phyloP scores from a whole-genome alignment of 2,329 filamentous ascomycete genomes.

The Nemania abortiva region DNA sequence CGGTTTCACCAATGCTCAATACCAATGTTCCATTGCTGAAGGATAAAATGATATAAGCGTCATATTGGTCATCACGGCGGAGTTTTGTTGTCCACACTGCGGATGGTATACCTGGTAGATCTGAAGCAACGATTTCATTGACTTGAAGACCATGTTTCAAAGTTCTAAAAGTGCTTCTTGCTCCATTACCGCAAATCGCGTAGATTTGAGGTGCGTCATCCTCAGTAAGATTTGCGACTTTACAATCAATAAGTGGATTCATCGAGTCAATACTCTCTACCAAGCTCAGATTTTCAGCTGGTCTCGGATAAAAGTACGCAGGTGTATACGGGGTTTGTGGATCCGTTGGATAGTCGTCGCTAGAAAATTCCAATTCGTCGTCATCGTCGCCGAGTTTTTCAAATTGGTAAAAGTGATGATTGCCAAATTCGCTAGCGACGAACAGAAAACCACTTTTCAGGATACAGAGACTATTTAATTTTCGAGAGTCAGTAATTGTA shows the following conservation, averaged over 20 bases:
- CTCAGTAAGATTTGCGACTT: conserved; percentile 88
- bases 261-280: conserved; percentile 89
- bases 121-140: conserved; percentile 94
- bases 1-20: conserved; percentile 94
- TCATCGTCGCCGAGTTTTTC: conserved; percentile 97
- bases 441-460: conserved; percentile 96
- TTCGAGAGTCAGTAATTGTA: conserved; percentile 6
- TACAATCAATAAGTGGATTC: conserved; percentile 91
- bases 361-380: conserved; percentile 86
- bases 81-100: conserved; percentile 97
- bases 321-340: conserved; percentile 78
- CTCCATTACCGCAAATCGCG: conserved; percentile 87
- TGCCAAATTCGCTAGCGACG: conserved; percentile 90
- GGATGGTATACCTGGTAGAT: conserved; percentile 87
- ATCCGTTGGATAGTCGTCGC: conserved; percentile 84
- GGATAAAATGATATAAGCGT: conserved; percentile 95
- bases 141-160: conserved; percentile 94
- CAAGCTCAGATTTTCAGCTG: conserved; percentile 83
- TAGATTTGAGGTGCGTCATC: conserved; percentile 98
- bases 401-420: conserved; percentile 96
- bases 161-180: conserved; percentile 89
- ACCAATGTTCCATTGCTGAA: conserved; percentile 92
- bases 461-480: conserved; percentile 75
- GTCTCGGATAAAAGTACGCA: conserved; percentile 85
- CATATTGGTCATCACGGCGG: conserved; percentile 82